Conservation (phyloP, 1,284 basidiomycete species). For the Xanthoconium separans region DNA sequence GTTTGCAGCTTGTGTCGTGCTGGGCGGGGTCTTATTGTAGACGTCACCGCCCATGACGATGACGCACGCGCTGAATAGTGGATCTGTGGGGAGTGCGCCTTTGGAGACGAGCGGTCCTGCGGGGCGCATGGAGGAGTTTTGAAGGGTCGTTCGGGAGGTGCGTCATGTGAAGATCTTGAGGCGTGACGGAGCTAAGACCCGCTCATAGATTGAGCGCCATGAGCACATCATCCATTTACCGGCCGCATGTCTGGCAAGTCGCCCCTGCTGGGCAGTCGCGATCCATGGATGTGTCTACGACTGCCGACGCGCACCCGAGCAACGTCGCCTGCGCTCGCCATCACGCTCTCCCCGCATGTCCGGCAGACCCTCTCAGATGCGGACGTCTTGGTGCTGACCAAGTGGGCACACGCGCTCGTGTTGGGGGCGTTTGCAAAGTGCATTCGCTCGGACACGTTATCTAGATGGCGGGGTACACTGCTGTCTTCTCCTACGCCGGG, state of each 20-base stretch:
- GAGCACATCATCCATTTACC: conserved; percentile 76
- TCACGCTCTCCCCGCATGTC: too few relatives aligned
- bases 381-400: too few relatives aligned
- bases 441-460: too few relatives aligned
- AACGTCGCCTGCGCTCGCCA: too few relatives aligned
- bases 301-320: not conserved
- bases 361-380: too few relatives aligned
- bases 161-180: conserved; percentile 15
- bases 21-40: conserved; percentile 83
- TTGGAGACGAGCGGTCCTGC: conserved; percentile 6
- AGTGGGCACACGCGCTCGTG: too few relatives aligned
- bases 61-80: conserved; percentile 6
- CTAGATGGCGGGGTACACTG: too few relatives aligned
- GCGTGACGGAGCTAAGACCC: not conserved
- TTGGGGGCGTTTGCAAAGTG: too few relatives aligned
- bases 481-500: too few relatives aligned
- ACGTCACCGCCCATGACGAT: conserved; percentile 66
- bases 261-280: conserved; percentile 43
- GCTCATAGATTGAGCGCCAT: conserved; percentile 68
- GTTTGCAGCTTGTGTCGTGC: conserved; percentile 74
- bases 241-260: conserved; percentile 85
- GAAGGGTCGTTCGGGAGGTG: conserved; percentile 79
- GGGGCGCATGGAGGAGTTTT: conserved; percentile 66
- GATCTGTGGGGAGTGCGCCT: conserved; percentile 3
- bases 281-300: not conserved